A percentile compares a stretch with the other conserved stretches of the same genome.
Evolutionary conservation across 2,329 filamentous ascomycete species (phyloP).

Genomic region (Penicillium sp.): DNA sequence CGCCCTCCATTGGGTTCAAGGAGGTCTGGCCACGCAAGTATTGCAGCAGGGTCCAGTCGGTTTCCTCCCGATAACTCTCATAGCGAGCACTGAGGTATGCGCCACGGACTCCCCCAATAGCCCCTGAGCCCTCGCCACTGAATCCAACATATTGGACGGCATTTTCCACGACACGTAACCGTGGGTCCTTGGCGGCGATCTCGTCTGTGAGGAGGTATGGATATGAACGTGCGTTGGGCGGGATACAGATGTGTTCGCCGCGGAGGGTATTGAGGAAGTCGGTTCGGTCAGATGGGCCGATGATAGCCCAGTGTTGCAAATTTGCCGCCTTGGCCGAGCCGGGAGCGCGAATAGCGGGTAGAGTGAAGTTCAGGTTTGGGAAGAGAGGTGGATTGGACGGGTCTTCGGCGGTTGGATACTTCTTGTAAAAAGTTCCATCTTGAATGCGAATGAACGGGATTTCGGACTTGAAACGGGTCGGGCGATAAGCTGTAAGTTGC

Average conservation of each 20-base stretch:
- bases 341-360: slow-evolving; percentile 47
- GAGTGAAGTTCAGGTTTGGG: slow-evolving; percentile 64
- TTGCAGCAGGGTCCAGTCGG: slow-evolving; percentile 79
- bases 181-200: slow-evolving; percentile 52
- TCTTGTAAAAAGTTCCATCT: slow-evolving; percentile 80
- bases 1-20: slow-evolving; percentile 68
- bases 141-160: slow-evolving; percentile 92
- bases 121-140: slow-evolving; percentile 65
- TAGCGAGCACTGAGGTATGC: slow-evolving; percentile 88
- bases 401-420: slow-evolving; percentile 59
- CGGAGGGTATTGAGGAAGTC: slow-evolving; percentile 76
- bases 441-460: slow-evolving; percentile 67
- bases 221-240: slow-evolving; percentile 72
- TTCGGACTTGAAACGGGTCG: slow-evolving; percentile 12
- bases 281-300: slow-evolving; percentile 79
- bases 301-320: slow-evolving; percentile 73
- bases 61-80: slow-evolving; percentile 80
- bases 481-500: neutral
- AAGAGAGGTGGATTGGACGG: slow-evolving; percentile 68
- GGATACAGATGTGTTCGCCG: slow-evolving; percentile 72
- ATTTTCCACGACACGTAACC: slow-evolving; percentile 58
- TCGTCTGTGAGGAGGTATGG: slow-evolving; percentile 70
- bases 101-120: slow-evolving; percentile 53
- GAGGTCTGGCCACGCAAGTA: slow-evolving; percentile 81
- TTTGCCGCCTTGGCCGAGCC: slow-evolving; percentile 17